These are phyloP conservation scores for Ganoderma sp. DNA, from an alignment of 1,284 basidiomycete species.

Conservation along the genomic window DNA sequence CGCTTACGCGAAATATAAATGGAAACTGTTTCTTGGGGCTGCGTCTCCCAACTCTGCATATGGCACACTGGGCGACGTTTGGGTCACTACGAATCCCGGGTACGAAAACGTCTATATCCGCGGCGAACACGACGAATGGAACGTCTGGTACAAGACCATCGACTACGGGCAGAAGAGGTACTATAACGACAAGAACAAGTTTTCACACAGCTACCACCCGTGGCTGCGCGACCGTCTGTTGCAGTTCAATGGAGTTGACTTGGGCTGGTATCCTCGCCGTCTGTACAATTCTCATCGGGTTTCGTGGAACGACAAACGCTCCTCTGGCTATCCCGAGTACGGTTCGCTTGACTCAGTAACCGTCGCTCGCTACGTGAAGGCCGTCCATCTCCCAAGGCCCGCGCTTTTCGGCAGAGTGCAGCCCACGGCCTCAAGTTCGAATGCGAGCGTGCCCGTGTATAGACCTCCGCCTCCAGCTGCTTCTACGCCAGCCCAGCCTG, in stretches of 20 bases:
- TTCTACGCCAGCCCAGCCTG: background rate
- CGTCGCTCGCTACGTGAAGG: background rate
- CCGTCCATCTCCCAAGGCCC: background rate
- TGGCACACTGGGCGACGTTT: slow-evolving; percentile 16
- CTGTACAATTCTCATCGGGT: background rate
- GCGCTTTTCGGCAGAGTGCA: background rate
- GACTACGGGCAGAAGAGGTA: background rate
- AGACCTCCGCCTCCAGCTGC: background rate
- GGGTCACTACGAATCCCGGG: background rate
- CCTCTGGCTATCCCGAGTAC: background rate
- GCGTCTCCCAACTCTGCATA: background rate
- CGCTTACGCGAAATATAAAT: background rate
- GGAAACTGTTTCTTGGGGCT: background rate
- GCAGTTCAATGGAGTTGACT: slow-evolving; percentile 14
- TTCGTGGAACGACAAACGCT: background rate
- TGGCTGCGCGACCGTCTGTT: slow-evolving; percentile 20
- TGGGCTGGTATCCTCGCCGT: slow-evolving; percentile 14
- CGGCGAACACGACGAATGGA: slow-evolving; percentile 7
- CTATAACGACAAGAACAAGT: background rate
- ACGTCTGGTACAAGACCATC: slow-evolving; percentile 4
- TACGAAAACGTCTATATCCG: slow-evolving; percentile 9
- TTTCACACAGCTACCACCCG: slow-evolving; percentile 15
- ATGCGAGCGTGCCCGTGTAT: background rate
- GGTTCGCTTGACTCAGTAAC: background rate
- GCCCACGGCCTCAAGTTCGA: background rate